A percentile compares a stretch with the other conserved stretches of the same genome.
Evolutionary conservation across 352 stramenopile genomes (phyloP).

Genomic region (Pythium dissimile): DNA sequence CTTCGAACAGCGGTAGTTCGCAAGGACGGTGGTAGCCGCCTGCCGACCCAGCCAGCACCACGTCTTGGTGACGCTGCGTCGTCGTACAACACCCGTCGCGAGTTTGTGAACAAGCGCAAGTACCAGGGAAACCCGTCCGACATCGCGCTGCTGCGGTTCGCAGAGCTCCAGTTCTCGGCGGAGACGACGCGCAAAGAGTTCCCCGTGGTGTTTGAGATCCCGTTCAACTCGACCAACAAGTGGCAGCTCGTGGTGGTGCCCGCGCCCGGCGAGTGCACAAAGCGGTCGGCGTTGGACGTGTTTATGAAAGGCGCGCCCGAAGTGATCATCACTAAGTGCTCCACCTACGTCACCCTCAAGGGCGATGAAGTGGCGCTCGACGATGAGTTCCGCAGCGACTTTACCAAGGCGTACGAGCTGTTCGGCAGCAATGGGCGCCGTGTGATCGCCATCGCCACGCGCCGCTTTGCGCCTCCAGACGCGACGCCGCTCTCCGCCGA

Average conservation of each 20-base stretch:
- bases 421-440: slow-evolving; percentile 39
- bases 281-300: slow-evolving; percentile 28
- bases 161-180: slow-evolving; percentile 34
- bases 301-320: slow-evolving; percentile 95
- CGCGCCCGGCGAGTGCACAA: slow-evolving; percentile 14
- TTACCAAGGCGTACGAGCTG: slow-evolving; percentile 43
- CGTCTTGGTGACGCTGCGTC: not conserved
- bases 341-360: slow-evolving; percentile 37
- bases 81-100: slow-evolving; percentile 2
- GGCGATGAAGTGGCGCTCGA: slow-evolving; percentile 21
- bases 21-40: not conserved
- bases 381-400: slow-evolving; percentile 36
- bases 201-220: slow-evolving; percentile 48
- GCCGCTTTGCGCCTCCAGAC: slow-evolving; percentile 20
- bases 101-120: slow-evolving; percentile 27
- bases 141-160: slow-evolving; percentile 44
- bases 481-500: slow-evolving; percentile 24
- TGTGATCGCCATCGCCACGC: slow-evolving; percentile 35
- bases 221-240: slow-evolving; percentile 73
- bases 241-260: slow-evolving; percentile 54
- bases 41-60: not conserved
- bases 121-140: slow-evolving; percentile 53
- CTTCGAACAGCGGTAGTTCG: not conserved
- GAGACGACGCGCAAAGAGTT: slow-evolving; percentile 36
- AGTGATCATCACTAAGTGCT: slow-evolving; percentile 87